A percentile compares a stretch with the other conserved stretches of the same genome.
Conservation (phyloP, 2,329 filamentous ascomycete genomes). For the Dryadomyces quercus-mongolicae region DNA sequence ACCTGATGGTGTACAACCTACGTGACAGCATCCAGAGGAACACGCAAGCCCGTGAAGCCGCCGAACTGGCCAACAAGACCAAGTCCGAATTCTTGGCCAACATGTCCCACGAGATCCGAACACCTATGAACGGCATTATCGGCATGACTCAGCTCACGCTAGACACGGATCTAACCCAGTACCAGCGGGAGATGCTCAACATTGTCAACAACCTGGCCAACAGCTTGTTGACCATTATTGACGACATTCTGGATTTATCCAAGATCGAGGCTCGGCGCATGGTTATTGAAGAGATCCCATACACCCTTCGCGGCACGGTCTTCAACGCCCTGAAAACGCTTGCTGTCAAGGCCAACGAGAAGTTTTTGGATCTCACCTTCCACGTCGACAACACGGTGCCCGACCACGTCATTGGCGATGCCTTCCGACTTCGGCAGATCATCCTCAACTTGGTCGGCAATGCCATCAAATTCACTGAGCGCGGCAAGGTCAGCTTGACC, state of each 20-base stretch:
- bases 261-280: constrained; percentile 93
- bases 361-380: constrained; percentile 84
- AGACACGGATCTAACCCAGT: constrained; percentile 87
- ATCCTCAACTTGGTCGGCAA: constrained; percentile 96
- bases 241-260: constrained; percentile 63
- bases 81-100: constrained; percentile 98
- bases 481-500: constrained; percentile 90
- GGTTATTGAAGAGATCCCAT: constrained; percentile 97
- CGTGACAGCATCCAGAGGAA: constrained; percentile 95
- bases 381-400: constrained; percentile 88
- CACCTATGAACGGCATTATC: constrained; percentile 95
- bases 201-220: constrained; percentile 96
- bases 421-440: constrained; percentile 90
- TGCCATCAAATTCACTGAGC: constrained; percentile 97
- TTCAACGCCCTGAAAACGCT: constrained; percentile 96
- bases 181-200: constrained; percentile 96
- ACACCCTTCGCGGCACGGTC: constrained; percentile 84
- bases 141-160: constrained; percentile 95
- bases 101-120: constrained; percentile 97
- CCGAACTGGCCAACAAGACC: constrained; percentile 92
- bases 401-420: constrained; percentile 91
- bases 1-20: constrained; percentile 95
- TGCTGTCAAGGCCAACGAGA: constrained; percentile 95
- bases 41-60: constrained; percentile 81
- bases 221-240: constrained; percentile 91